These are phyloP conservation scores for Daldinia vernicosa DNA, from an alignment of 495 filamentous ascomycete genomes.

Conservation along the genomic window DNA sequence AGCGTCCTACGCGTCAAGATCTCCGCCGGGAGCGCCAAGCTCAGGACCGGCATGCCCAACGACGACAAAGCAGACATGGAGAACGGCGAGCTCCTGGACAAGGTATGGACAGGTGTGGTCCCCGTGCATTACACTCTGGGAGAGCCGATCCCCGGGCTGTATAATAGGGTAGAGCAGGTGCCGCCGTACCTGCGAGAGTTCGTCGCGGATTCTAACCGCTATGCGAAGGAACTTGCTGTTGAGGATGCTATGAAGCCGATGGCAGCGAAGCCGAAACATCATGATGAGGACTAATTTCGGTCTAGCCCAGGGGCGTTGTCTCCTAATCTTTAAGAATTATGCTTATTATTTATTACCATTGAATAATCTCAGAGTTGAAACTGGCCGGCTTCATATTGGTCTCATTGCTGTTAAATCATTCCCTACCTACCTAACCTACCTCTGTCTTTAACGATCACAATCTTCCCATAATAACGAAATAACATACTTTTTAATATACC, in stretches of 20 bases:
- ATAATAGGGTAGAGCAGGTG: constrained; percentile 66
- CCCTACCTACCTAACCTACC: too few species aligned
- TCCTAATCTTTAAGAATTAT: neutral
- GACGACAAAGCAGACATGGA: constrained; percentile 77
- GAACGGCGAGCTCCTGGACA: constrained; percentile 64
- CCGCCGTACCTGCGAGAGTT: constrained; percentile 72
- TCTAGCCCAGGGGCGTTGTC: too few species aligned
- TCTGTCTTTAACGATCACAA: too few species aligned
- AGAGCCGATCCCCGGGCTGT: constrained; percentile 70
- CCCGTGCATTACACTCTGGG: constrained; percentile 74
- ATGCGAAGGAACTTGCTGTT: constrained; percentile 62
- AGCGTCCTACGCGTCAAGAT: constrained; percentile 76
- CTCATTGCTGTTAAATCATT: neutral
- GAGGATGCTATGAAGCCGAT: constrained; percentile 52
- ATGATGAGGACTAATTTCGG: constrained; percentile 5
- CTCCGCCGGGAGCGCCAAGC: constrained; percentile 79
- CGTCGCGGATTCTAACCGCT: constrained; percentile 62
- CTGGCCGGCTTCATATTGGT: neutral
- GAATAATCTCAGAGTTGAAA: neutral
- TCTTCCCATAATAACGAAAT: too few species aligned
- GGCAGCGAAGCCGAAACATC: constrained; percentile 43
- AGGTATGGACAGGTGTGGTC: constrained; percentile 86
- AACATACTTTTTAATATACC: too few species aligned
- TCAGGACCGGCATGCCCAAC: constrained; percentile 70
- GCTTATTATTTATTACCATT: neutral